Conservation (phyloP, 2,329 filamentous ascomycete species). For the Achaetomium macrosporum region DNA sequence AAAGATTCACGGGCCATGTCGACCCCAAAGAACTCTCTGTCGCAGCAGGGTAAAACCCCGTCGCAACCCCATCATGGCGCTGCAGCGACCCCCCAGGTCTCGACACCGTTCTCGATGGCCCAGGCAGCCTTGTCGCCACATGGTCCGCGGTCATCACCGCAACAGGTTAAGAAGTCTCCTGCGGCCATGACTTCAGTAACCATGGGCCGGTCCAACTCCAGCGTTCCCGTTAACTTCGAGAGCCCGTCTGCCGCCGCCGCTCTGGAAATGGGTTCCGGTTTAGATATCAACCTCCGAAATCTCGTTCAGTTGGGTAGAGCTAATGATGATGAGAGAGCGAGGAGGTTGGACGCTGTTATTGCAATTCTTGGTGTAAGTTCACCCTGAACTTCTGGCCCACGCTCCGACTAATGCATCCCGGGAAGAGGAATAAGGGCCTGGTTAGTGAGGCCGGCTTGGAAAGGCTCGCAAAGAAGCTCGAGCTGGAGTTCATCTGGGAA, state of each 20-base stretch:
- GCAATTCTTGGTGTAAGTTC: constrained; percentile 44
- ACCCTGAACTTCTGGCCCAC: constrained; percentile 17
- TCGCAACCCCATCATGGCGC: constrained; percentile 42
- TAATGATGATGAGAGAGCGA: constrained; percentile 45
- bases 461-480: constrained; percentile 60
- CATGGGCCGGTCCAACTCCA: constrained; percentile 40
- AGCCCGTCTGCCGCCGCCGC: constrained; percentile 59
- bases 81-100: constrained; percentile 58
- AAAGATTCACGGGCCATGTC: constrained; percentile 33
- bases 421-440: constrained; percentile 46
- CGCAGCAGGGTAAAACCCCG: constrained; percentile 46
- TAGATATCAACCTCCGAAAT: constrained; percentile 44
- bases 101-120: constrained; percentile 57
- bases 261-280: constrained; percentile 42
- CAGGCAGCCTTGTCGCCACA: constrained; percentile 55
- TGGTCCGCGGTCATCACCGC: constrained; percentile 54
- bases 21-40: constrained; percentile 45
- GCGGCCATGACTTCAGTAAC: constrained; percentile 43
- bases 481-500: constrained; percentile 60
- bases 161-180: constrained; percentile 59
- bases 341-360: constrained; percentile 48
- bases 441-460: constrained; percentile 73
- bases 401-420: constrained; percentile 28
- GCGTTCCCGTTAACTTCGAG: constrained; percentile 52
- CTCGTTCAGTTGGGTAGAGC: constrained; percentile 33